Conservation (phyloP, 495 filamentous ascomycete species). For the Aspergillus bertholletiae region DNA sequence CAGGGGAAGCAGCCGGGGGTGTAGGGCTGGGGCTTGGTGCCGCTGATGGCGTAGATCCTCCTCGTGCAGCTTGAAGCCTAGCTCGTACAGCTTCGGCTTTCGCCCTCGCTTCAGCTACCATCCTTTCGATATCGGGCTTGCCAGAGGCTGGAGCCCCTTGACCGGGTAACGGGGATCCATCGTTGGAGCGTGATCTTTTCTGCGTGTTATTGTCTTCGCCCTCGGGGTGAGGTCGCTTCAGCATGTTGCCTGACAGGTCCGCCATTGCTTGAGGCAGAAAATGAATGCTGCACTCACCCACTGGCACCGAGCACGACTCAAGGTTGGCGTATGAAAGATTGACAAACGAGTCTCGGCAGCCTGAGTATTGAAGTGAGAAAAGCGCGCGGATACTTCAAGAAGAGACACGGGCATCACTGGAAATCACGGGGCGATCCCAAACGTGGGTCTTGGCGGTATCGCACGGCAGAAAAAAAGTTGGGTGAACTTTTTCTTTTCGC, state of each 20-base stretch:
- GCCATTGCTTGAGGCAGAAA: slow-evolving; percentile 38
- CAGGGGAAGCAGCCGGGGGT: slow-evolving; percentile 45
- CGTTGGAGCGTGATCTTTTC: slow-evolving; percentile 56
- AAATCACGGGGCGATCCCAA: slow-evolving; percentile 8
- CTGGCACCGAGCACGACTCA: neutral
- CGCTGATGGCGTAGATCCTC: slow-evolving; percentile 28
- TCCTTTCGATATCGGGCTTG: slow-evolving; percentile 55
- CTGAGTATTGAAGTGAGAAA: neutral
- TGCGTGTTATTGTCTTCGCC: slow-evolving; percentile 50
- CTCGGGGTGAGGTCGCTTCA: slow-evolving; percentile 59
- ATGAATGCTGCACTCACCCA: slow-evolving; percentile 14
- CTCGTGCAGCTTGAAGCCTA: slow-evolving; percentile 46
- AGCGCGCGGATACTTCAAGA: neutral
- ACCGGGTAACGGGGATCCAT: slow-evolving; percentile 52
- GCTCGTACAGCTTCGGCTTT: slow-evolving; percentile 59
- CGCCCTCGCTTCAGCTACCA: slow-evolving; percentile 60
- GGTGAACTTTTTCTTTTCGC: slow-evolving; percentile 20
- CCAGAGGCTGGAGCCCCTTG: slow-evolving; percentile 32
- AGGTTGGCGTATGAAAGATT: neutral
- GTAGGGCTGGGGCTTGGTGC: slow-evolving; percentile 34
- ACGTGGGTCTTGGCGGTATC: slow-evolving; percentile 16
- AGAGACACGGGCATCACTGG: neutral
- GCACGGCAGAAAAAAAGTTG: slow-evolving; percentile 24
- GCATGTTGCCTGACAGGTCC: slow-evolving; percentile 44
- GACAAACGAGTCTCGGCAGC: too few relatives aligned